phyloP scores from a whole-genome alignment of 1,139 yeast species.

The Hyphopichia wangnamkhiaoensis region DNA sequence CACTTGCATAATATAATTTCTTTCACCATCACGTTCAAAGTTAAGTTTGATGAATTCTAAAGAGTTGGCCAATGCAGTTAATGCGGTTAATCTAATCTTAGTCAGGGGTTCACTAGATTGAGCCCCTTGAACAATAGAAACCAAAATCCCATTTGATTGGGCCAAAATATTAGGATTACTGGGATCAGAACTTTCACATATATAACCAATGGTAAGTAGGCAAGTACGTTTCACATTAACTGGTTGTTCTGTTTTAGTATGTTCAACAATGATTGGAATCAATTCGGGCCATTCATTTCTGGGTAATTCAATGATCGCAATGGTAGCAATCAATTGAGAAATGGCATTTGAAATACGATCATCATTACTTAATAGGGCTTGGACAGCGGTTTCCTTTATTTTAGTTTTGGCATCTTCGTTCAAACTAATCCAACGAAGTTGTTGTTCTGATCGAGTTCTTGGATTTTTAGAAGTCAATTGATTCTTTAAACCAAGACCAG shows the following conservation, averaged over 20 bases:
- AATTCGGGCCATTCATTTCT: constrained; percentile 85
- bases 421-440: constrained; percentile 63
- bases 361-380: constrained; percentile 64
- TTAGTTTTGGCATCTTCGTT: constrained; percentile 55
- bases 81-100: constrained; percentile 82
- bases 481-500: constrained; percentile 86
- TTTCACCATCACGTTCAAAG: constrained; percentile 90
- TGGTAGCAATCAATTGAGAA: constrained; percentile 94
- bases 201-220: constrained; percentile 86
- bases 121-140: constrained; percentile 97
- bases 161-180: constrained; percentile 73
- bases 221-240: constrained; percentile 84
- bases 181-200: constrained; percentile 93
- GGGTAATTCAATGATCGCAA: constrained; percentile 93
- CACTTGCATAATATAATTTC: constrained; percentile 97
- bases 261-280: constrained; percentile 78
- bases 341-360: constrained; percentile 84
- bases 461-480: constrained; percentile 78
- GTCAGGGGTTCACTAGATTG: constrained; percentile 75
- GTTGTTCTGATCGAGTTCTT: constrained; percentile 50
- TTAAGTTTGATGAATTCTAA: constrained; percentile 85
- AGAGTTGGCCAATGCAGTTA: constrained; percentile 88
- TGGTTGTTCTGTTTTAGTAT: constrained; percentile 77
- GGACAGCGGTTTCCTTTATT: constrained; percentile 68
- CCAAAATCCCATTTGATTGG: constrained; percentile 88